These are phyloP conservation scores for Mortierella sp. DNA, from an alignment of 371 early-diverging fungal species.

Conservation along the genomic window DNA sequence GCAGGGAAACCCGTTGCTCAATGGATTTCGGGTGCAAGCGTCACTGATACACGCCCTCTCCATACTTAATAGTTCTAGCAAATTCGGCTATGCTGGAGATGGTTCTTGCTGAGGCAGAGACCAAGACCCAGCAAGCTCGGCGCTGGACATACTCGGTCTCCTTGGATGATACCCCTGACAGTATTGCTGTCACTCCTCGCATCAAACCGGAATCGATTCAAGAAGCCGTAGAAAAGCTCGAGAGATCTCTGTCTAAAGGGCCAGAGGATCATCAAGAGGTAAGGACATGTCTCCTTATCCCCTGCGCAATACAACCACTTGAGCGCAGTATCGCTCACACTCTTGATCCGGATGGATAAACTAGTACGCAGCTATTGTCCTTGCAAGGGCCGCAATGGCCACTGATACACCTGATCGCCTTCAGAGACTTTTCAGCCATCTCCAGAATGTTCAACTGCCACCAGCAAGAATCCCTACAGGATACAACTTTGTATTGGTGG, in stretches of 20 bases:
- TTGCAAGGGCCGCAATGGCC: constrained; percentile 45
- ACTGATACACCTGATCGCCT: constrained; percentile 46
- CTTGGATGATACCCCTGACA: constrained; percentile 47
- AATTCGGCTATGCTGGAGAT: constrained; percentile 48
- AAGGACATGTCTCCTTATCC: neutral
- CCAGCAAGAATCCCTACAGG: constrained; percentile 55
- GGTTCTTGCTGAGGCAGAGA: constrained; percentile 43
- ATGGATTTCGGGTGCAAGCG: too few relatives aligned
- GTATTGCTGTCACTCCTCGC: constrained; percentile 29
- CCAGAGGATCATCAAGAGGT: constrained; percentile 54
- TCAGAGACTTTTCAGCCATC: constrained; percentile 40
- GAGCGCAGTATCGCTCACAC: neutral
- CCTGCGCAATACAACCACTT: too few relatives aligned
- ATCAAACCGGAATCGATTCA: constrained; percentile 38
- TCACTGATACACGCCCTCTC: too few relatives aligned
- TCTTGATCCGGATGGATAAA: neutral
- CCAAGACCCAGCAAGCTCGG: constrained; percentile 16
- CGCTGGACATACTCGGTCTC: constrained; percentile 26
- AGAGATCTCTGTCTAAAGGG: constrained; percentile 31
- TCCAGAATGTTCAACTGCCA: constrained; percentile 49
- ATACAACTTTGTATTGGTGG: constrained; percentile 62
- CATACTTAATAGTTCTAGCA: constrained; percentile 28
- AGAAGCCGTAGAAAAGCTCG: constrained; percentile 41
- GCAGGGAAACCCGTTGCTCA: too few relatives aligned
- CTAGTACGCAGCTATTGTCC: constrained; percentile 43